Percentiles rank a stretch among this genome's conserved stretches.
phyloP scores from a whole-genome alignment of 192 early-diverging fungal species.

The Coemansia brasiliensis region DNA sequence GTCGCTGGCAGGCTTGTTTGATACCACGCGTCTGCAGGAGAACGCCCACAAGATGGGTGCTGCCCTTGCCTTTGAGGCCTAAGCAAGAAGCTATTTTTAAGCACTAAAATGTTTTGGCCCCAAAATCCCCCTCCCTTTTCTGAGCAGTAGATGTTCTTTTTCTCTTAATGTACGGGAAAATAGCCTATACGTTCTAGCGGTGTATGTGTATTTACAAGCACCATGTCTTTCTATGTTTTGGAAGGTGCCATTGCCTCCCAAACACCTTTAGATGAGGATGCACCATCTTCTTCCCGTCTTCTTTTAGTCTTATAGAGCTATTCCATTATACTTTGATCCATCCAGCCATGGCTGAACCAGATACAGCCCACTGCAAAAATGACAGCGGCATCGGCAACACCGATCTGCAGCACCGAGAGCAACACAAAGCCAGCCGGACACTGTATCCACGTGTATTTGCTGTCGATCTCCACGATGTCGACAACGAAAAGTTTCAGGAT shows the following conservation, averaged over 20 bases:
- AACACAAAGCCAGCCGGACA: not conserved
- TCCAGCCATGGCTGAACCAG: not conserved
- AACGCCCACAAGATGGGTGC: conserved; percentile 95
- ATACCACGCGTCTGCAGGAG: conserved; percentile 90
- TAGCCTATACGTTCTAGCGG: conserved; percentile 3
- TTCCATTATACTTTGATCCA: no score
- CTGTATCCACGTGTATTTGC: conserved; percentile 38
- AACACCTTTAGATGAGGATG: no score
- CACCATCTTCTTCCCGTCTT: no score
- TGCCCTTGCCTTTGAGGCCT: conserved; percentile 86
- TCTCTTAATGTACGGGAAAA: not conserved
- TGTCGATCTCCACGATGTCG: conserved; percentile 42
- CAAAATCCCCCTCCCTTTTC: conserved; percentile 3
- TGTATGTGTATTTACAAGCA: no score
- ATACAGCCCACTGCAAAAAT: not conserved
- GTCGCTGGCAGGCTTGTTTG: conserved; percentile 87
- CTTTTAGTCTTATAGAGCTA: no score
- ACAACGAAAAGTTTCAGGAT: conserved; percentile 48
- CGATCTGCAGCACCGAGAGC: not conserved
- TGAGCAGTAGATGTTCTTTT: not conserved
- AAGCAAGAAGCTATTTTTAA: conserved; percentile 38
- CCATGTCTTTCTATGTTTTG: no score
- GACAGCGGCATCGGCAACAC: conserved; percentile 3
- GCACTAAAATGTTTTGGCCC: not conserved
- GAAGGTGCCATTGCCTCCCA: no score